These are phyloP conservation scores for Colletotrichum falcatum DNA, from an alignment of 2,329 filamentous ascomycete genomes.

Conservation along the genomic window DNA sequence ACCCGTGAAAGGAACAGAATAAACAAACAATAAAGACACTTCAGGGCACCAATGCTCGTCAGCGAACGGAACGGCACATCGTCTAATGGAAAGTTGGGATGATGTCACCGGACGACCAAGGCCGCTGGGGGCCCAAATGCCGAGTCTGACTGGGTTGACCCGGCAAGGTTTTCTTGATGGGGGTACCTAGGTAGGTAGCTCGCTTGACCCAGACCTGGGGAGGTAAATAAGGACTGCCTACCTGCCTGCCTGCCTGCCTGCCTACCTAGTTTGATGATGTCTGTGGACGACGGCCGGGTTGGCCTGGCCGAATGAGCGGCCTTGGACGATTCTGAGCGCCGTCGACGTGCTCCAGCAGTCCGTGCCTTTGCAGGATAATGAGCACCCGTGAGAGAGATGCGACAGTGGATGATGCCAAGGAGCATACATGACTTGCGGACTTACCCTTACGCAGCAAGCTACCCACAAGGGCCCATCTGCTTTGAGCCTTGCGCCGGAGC, in stretches of 20 bases:
- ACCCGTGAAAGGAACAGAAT: neutral
- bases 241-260: too few relatives aligned
- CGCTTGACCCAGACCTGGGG: conserved; percentile 30
- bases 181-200: too few relatives aligned
- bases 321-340: neutral
- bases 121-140: conserved; percentile 26
- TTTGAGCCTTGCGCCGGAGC: conserved; percentile 26
- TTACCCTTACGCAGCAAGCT: neutral
- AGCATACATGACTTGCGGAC: conserved; percentile 3
- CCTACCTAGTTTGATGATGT: neutral
- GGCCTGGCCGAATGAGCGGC: conserved; percentile 8
- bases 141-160: conserved; percentile 31
- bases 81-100: conserved; percentile 3
- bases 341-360: neutral
- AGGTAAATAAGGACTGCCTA: conserved; percentile 19
- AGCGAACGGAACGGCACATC: neutral
- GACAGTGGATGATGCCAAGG: conserved; percentile 1
- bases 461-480: neutral
- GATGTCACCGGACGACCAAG: conserved; percentile 33
- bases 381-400: neutral
- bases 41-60: neutral
- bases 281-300: conserved; percentile 13
- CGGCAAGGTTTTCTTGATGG: conserved; percentile 27
- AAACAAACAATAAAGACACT: neutral
- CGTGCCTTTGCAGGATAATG: conserved; percentile 1